Evolutionary conservation across 1,284 basidiomycete genomes (phyloP).

Genomic region (Irpex sp.): DNA sequence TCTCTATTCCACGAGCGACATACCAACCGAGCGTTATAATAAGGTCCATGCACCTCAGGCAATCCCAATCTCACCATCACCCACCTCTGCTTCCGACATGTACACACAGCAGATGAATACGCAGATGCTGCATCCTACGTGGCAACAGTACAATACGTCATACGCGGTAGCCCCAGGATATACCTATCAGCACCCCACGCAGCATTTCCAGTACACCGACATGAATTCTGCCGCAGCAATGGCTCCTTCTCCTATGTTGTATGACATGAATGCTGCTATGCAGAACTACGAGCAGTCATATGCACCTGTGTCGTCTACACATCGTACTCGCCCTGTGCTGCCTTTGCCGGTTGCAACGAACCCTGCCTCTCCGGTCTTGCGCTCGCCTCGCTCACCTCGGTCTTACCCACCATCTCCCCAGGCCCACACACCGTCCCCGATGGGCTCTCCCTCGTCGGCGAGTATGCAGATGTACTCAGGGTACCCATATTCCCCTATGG

Average conservation of each 20-base stretch:
- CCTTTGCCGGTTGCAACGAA: not conserved
- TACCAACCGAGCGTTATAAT: not conserved
- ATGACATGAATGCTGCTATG: not conserved
- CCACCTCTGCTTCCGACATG: not conserved
- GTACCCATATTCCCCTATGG: not conserved
- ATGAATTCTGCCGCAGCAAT: not conserved
- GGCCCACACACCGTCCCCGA: not conserved
- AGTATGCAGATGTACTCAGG: not conserved
- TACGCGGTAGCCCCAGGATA: not conserved
- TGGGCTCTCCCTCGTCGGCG: not conserved
- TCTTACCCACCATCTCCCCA: not conserved
- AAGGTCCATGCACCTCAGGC: not conserved
- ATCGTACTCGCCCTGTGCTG: not conserved
- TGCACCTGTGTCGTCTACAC: not conserved
- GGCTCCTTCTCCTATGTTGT: not conserved
- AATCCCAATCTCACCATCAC: not conserved
- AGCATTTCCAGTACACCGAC: not conserved
- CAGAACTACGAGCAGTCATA: not conserved
- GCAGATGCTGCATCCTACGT: not conserved
- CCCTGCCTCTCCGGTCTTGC: not conserved
- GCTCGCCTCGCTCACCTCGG: not conserved
- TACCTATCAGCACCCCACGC: not conserved
- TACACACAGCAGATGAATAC: not conserved
- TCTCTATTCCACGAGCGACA: not conserved
- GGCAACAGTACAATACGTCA: not conserved